Evolutionary conservation across 2,329 filamentous ascomycete species (phyloP), one percentile per base, ranked within the genome.

Genomic region (Colletotrichum sp.): DNA sequence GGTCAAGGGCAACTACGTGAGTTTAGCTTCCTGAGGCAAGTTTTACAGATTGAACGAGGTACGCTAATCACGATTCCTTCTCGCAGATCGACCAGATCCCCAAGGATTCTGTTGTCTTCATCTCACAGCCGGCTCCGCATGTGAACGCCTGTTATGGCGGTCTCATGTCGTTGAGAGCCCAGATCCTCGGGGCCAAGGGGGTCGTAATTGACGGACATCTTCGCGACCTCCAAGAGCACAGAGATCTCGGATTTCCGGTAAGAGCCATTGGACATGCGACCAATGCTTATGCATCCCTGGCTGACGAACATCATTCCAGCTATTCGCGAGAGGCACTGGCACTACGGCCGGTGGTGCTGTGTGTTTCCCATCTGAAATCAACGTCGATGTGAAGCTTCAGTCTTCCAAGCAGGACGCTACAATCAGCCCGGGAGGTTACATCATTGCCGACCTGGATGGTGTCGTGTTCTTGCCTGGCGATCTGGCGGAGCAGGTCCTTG

Each of bases 1-100:
- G 78, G 81, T 85, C 26, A 79, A 84, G 13, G 84, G 82, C 0
- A 88, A 90, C 75, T 91, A 90, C 69, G 88, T 89, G 80, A 55
- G 84, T 80, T 39, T 39, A 39, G 15, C 15, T 28, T 28, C 1
- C 5, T 5, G 12, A 28, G 21, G 16, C 39, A 44, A n/a, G 8
- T n/a, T 44, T 10, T n/a, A n/a, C 18, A n/a, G 16, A 6, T n/a
- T n/a, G 39, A 44, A 44, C 5, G 8, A 6, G 16, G 18, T 0
- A 28, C 13, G 26, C 24, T 59, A 18, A 59, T 21, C 13, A 26
- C 26, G 7, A 13, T 28, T 59, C 16, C 18, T 7, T 21, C 10
- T 12, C 6, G 3, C 18, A 62, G 59, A 32, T 62, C 18, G 59
- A 62, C 28, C 59, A 62, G 18, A 62, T 62, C 10, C 59, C 59